Evolutionary conservation across 192 early-diverging fungal species (phyloP).

Genomic region (Backusella australiensis): DNA sequence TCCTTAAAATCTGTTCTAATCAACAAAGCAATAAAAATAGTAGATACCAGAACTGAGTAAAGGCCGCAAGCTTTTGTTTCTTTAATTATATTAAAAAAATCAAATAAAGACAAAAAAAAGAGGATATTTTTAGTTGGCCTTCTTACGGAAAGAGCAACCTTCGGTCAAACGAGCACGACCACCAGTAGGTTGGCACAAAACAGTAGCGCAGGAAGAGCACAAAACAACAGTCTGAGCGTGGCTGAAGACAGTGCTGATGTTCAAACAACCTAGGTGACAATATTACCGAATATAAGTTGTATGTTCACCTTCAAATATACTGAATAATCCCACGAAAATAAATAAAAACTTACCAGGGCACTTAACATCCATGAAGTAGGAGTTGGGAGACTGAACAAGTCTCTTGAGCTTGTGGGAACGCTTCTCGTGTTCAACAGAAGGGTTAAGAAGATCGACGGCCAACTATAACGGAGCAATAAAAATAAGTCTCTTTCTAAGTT

Average conservation of each 20-base stretch:
- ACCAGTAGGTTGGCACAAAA: constrained; percentile 99
- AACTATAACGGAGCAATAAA: constrained; percentile 49
- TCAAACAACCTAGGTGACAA: constrained; percentile 61
- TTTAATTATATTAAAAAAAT: neutral
- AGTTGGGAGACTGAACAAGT: constrained; percentile 73
- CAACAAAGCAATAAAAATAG: neutral
- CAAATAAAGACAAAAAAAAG: constrained; percentile 5
- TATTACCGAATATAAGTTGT: neutral
- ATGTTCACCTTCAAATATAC: neutral
- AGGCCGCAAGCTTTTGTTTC: constrained; percentile 6
- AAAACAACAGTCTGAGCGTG: constrained; percentile 99
- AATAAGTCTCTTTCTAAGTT: neutral
- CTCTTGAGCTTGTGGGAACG: constrained; percentile 65
- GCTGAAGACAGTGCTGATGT: constrained; percentile 99
- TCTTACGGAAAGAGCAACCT: constrained; percentile 56
- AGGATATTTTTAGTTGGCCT: constrained; percentile 26
- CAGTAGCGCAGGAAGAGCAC: constrained; percentile 93
- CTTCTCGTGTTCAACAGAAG: constrained; percentile 69
- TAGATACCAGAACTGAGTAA: neutral
- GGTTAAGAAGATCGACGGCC: constrained; percentile 94
- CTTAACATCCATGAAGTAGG: constrained; percentile 99
- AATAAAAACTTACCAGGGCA: constrained; percentile 60
- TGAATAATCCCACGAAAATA: neutral
- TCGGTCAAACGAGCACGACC: constrained; percentile 96
- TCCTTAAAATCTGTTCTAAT: neutral